phyloP scores from a whole-genome alignment of 257 asterid genomes.

The Prunella vulgaris region DNA sequence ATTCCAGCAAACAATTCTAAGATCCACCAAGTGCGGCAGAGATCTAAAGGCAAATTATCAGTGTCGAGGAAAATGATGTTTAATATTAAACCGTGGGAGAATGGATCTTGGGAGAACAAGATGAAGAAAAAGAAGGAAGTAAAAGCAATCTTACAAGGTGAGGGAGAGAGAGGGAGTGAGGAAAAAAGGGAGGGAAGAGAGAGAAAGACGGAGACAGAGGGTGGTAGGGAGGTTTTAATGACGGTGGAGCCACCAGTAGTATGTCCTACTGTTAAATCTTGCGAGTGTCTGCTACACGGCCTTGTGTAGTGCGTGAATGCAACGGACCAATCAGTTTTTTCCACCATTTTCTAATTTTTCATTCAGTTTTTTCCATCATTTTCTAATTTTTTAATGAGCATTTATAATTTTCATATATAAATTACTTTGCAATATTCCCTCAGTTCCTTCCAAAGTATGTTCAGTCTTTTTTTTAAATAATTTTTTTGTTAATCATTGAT shows the following conservation, averaged over 20 bases:
- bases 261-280: constrained; percentile 20
- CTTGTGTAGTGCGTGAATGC: constrained; percentile 2
- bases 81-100: constrained; percentile 13
- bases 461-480: no score
- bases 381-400: neutral
- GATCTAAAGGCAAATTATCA: constrained; percentile 17
- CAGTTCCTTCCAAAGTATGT: no score
- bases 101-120: constrained; percentile 28
- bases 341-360: neutral
- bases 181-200: constrained; percentile 11
- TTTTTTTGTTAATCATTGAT: no score
- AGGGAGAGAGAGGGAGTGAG: constrained; percentile 20
- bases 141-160: constrained; percentile 24
- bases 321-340: constrained; percentile 20
- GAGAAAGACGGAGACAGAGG: constrained; percentile 15
- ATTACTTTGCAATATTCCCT: no score
- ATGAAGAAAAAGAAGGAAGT: neutral
- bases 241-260: constrained; percentile 45
- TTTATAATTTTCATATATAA: no score
- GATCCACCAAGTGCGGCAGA: constrained; percentile 46
- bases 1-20: constrained; percentile 23
- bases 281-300: constrained; percentile 19
- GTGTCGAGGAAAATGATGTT: neutral
- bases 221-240: constrained; percentile 36
- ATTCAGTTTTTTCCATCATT: neutral